phyloP scores from a whole-genome alignment of 768 basidiomycete genomes.

The Sarcodon aspratus region DNA sequence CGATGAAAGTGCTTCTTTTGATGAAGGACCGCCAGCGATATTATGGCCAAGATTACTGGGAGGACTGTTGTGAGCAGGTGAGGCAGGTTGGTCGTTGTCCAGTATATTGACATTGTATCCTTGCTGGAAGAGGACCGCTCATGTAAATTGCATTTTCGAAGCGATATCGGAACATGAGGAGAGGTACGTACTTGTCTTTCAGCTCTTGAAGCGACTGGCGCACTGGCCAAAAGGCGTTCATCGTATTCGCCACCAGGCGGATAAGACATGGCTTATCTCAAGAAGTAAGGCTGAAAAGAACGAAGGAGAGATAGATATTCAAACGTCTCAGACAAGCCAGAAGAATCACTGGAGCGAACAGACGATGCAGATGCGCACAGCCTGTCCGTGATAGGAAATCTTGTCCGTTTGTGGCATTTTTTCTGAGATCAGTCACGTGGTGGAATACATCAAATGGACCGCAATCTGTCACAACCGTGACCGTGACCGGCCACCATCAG shows the following conservation, averaged over 20 bases:
- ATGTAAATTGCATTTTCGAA: background rate
- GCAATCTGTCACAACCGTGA: too few relatives aligned
- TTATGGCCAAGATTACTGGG: slow-evolving; percentile 9
- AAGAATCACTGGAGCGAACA: background rate
- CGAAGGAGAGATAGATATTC: background rate
- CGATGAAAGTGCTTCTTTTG: slow-evolving; percentile 7
- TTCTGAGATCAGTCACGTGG: too few relatives aligned
- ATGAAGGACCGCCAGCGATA: slow-evolving; percentile 4
- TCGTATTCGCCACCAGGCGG: slow-evolving; percentile 12
- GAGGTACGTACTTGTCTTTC: slow-evolving; percentile 17
- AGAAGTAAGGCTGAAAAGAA: background rate
- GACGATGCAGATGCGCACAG: background rate
- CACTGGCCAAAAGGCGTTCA: slow-evolving; percentile 15
- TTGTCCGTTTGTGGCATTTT: background rate
- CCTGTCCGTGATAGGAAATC: background rate
- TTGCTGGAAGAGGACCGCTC: slow-evolving; percentile 23
- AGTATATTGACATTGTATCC: slow-evolving; percentile 42
- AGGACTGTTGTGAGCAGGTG: slow-evolving; percentile 5
- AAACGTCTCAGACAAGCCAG: background rate
- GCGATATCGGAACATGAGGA: background rate
- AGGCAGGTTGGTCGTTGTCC: slow-evolving; percentile 11
- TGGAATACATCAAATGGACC: too few relatives aligned
- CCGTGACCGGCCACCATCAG: too few relatives aligned
- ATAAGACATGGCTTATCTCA: background rate
- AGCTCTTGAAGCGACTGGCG: slow-evolving; percentile 17